phyloP scores from a whole-genome alignment of 2,329 filamentous ascomycete species.

The Alternaria ethzedia region DNA sequence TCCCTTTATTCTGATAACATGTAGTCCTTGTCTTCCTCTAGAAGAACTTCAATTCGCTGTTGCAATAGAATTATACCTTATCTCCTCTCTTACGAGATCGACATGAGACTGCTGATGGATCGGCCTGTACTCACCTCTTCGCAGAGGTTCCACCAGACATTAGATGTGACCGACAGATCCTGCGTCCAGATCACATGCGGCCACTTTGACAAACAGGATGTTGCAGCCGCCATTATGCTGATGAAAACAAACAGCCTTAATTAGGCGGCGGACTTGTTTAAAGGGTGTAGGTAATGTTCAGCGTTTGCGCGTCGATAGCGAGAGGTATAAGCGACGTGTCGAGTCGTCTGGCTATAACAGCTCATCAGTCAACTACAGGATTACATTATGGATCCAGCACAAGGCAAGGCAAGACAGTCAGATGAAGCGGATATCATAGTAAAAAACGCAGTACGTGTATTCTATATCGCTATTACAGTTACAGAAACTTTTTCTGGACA shows the following conservation, averaged over 20 bases:
- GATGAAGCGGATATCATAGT: not conserved
- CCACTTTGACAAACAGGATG: not conserved
- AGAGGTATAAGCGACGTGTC: not conserved
- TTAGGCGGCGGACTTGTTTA: not conserved
- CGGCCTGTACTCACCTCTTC: not conserved
- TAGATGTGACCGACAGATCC: not conserved
- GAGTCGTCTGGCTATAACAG: not conserved
- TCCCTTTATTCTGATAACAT: not conserved
- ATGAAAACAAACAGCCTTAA: not conserved
- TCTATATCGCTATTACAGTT: slow-evolving; percentile 38
- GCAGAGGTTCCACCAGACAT: not conserved
- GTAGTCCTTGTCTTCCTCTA: not conserved
- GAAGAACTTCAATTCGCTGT: not conserved
- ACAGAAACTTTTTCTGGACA: slow-evolving; percentile 32
- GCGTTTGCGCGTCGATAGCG: not conserved
- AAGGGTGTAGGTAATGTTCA: not conserved
- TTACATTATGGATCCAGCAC: not conserved
- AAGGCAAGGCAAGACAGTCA: not conserved
- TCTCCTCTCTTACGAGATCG: not conserved
- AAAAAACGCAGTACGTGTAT: slow-evolving; percentile 16
- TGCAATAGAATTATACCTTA: not conserved
- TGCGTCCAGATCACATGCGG: not conserved
- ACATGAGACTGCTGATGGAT: not conserved
- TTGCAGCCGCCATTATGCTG: not conserved
- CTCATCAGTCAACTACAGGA: not conserved